A percentile compares a stretch with the other conserved stretches of the same genome.
These are phyloP conservation scores for Phialocephala subalpina DNA, from an alignment of 2,329 filamentous ascomycete genomes.

Conservation along the genomic window DNA sequence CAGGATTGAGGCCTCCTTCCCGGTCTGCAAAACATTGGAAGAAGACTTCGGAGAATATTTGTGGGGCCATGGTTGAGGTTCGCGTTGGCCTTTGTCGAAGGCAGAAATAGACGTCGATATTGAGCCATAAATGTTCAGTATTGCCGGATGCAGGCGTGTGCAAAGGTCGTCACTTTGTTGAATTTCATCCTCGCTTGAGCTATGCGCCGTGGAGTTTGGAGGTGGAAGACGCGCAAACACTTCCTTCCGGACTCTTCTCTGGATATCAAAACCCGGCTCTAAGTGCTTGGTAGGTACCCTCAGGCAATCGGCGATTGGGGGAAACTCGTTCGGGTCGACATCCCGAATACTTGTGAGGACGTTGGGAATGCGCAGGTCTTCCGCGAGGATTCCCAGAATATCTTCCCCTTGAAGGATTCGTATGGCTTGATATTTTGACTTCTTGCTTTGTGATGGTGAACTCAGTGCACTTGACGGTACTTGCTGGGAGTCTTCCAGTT, in stretches of 20 bases:
- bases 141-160: conserved; percentile 59
- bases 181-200: conserved; percentile 49
- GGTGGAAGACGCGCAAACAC: conserved; percentile 44
- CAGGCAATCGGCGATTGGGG: conserved; percentile 56
- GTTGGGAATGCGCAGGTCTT: conserved; percentile 32
- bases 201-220: conserved; percentile 28
- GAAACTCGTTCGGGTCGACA: conserved; percentile 44
- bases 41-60: conserved; percentile 82
- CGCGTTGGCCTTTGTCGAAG: conserved; percentile 82
- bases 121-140: conserved; percentile 65
- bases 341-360: conserved; percentile 33
- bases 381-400: conserved; percentile 36
- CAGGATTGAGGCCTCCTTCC: conserved; percentile 73
- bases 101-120: conserved; percentile 73
- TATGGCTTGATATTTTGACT: conserved; percentile 41
- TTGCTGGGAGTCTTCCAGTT: not conserved
- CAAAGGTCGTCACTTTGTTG: conserved; percentile 14
- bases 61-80: conserved; percentile 76
- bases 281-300: conserved; percentile 64
- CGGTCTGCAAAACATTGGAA: conserved; percentile 77
- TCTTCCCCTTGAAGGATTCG: conserved; percentile 37
- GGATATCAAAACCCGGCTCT: conserved; percentile 64
- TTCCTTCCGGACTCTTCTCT: conserved; percentile 55
- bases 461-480: not conserved
- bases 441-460: conserved; percentile 27